These are phyloP conservation scores for Bryoerythrophyllum caledonicum DNA, from an alignment of 225 moss, liverwort and hornwort genomes.

Conservation along the genomic window DNA sequence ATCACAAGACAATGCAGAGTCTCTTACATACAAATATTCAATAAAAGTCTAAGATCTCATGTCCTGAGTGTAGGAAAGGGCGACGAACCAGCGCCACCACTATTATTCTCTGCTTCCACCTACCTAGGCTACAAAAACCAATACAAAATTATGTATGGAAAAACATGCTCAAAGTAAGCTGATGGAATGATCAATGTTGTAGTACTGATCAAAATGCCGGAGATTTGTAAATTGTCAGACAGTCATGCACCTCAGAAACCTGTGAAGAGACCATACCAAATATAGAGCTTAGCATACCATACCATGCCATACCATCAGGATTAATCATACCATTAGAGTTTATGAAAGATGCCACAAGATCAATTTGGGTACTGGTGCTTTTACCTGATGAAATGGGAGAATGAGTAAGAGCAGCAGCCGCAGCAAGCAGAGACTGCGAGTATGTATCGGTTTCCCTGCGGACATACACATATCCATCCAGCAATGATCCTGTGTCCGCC, in stretches of 20 bases:
- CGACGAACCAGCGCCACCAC: background rate
- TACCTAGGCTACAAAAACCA: background rate
- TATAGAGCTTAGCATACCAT: too few relatives aligned
- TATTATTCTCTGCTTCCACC: background rate
- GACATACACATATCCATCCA: constrained; percentile 2
- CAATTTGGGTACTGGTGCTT: background rate
- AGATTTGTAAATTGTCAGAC: too few relatives aligned
- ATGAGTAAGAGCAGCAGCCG: background rate
- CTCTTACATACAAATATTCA: too few relatives aligned
- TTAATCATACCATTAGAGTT: background rate
- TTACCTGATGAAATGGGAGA: background rate
- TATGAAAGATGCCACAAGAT: too few relatives aligned
- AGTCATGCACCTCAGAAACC: background rate
- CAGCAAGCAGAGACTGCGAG: background rate
- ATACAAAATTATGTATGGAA: background rate
- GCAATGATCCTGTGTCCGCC: background rate
- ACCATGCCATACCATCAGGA: background rate
- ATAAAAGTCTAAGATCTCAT: too few relatives aligned
- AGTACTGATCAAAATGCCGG: too few relatives aligned
- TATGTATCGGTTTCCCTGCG: background rate
- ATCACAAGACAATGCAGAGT: too few relatives aligned
- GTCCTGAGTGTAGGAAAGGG: too few relatives aligned
- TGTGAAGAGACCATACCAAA: background rate
- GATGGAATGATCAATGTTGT: too few relatives aligned
- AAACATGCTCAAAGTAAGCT: too few relatives aligned